Evolutionary conservation across 176 grass and related monocot species (phyloP).

Genomic region (Eremochloa ophiuroides): DNA sequence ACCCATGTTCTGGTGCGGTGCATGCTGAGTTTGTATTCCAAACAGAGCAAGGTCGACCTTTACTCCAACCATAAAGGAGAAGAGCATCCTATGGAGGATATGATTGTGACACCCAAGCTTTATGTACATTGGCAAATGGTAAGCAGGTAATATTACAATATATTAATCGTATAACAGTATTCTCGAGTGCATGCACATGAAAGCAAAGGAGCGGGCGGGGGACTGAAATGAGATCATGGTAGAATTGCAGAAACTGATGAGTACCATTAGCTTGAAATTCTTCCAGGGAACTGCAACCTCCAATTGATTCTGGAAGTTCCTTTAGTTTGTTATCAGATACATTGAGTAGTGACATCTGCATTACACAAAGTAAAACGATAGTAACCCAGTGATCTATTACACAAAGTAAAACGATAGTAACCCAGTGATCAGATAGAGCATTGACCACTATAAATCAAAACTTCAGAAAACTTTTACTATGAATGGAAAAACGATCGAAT

Average conservation of each 20-base stretch:
- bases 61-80: neutral
- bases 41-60: constrained; percentile 3
- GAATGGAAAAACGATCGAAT: constrained; percentile 5
- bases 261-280: constrained; percentile 93
- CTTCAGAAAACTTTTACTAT: neutral
- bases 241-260: neutral
- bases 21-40: neutral
- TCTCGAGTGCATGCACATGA: neutral
- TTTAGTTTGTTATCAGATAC: constrained; percentile 89
- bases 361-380: constrained; percentile 20
- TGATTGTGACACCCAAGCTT: constrained; percentile 15
- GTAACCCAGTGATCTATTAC: constrained; percentile 13
- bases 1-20: neutral
- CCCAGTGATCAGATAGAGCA: neutral
- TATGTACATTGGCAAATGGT: neutral
- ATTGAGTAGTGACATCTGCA: constrained; percentile 83
- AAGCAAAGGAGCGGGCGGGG: neutral
- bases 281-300: constrained; percentile 76
- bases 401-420: constrained; percentile 8
- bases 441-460: neutral
- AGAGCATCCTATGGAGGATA: neutral
- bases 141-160: constrained; percentile 18
- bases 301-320: constrained; percentile 84
- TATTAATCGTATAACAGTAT: neutral
- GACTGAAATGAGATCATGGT: neutral